A percentile compares a stretch with the other conserved stretches of the same genome.
These are phyloP conservation scores for Lentinula lateritia DNA, from an alignment of 768 basidiomycete genomes.

Conservation along the genomic window DNA sequence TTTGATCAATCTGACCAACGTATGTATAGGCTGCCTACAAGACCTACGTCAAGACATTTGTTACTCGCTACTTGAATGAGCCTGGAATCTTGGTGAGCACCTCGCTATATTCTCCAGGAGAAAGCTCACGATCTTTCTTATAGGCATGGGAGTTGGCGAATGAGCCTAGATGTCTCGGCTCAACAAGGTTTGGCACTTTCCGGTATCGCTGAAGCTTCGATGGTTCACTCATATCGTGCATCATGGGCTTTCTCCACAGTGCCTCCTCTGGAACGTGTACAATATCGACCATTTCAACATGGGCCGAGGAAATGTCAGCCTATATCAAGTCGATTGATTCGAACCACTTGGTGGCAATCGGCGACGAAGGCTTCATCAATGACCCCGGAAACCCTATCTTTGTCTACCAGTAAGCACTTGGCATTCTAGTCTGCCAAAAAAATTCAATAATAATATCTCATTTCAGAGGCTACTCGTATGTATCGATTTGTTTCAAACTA, in stretches of 20 bases:
- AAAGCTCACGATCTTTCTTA: not conserved
- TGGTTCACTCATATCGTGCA: not conserved
- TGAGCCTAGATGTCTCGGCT: constrained; percentile 41
- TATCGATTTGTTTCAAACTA: not conserved
- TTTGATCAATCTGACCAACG: not conserved
- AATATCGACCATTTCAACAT: constrained; percentile 45
- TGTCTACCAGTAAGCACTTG: constrained; percentile 47
- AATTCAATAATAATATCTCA: not conserved
- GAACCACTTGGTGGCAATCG: constrained; percentile 58
- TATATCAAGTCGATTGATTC: constrained; percentile 60
- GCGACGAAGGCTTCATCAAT: constrained; percentile 63
- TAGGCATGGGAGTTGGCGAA: constrained; percentile 29
- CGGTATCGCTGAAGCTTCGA: not conserved
- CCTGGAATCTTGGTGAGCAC: constrained; percentile 50
- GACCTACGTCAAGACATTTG: constrained; percentile 44
- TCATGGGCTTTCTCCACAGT: not conserved
- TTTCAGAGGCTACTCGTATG: not conserved
- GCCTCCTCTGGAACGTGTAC: constrained; percentile 41
- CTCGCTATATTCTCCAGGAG: constrained; percentile 8
- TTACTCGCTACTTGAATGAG: constrained; percentile 48
- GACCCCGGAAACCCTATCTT: constrained; percentile 40
- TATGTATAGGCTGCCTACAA: constrained; percentile 35
- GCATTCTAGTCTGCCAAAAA: not conserved
- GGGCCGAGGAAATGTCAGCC: constrained; percentile 49
- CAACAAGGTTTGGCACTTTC: constrained; percentile 27